Conservation (phyloP, 2,329 filamentous ascomycete genomes). For the Pseudogymnoascus sp. region DNA sequence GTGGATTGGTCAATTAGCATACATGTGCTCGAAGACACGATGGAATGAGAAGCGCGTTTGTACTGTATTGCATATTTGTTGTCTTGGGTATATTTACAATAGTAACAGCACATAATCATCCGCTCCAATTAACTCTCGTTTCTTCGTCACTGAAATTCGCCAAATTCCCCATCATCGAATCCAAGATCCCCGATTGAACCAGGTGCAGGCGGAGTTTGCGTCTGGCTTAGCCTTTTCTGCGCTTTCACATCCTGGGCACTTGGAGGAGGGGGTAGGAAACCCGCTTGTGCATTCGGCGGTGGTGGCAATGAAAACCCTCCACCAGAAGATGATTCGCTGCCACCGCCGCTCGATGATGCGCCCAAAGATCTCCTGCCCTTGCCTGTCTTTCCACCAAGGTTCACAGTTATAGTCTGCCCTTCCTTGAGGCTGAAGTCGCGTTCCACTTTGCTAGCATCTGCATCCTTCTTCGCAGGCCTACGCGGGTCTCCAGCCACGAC, state of each 20-base stretch:
- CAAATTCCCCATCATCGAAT: slow-evolving; percentile 84
- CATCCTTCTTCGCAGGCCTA: slow-evolving; percentile 26
- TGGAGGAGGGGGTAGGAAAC: slow-evolving; percentile 57
- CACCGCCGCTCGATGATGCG: slow-evolving; percentile 19
- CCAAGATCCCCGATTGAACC: slow-evolving; percentile 55
- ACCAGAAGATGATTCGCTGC: slow-evolving; percentile 32
- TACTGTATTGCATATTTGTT: slow-evolving; percentile 3
- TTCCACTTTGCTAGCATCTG: slow-evolving; percentile 42
- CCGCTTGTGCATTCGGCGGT: slow-evolving; percentile 43
- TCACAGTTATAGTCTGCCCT: slow-evolving; percentile 81
- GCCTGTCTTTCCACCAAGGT: slow-evolving; percentile 52
- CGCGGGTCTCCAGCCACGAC: slow-evolving; percentile 28
- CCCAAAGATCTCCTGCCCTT: slow-evolving; percentile 24
- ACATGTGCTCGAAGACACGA: not conserved
- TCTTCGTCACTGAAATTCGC: slow-evolving; percentile 54
- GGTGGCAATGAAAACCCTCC: slow-evolving; percentile 68
- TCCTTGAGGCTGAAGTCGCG: slow-evolving; percentile 81
- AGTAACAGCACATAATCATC: not conserved
- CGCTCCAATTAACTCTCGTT: not conserved
- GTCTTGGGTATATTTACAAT: slow-evolving; percentile 8
- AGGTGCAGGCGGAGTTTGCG: slow-evolving; percentile 39
- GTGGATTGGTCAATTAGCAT: not conserved
- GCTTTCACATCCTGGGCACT: slow-evolving; percentile 54
- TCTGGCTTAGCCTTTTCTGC: slow-evolving; percentile 47
- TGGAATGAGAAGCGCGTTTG: not conserved